Conservation (phyloP, 257 asterid species). For the Scutellaria baicalensis region DNA sequence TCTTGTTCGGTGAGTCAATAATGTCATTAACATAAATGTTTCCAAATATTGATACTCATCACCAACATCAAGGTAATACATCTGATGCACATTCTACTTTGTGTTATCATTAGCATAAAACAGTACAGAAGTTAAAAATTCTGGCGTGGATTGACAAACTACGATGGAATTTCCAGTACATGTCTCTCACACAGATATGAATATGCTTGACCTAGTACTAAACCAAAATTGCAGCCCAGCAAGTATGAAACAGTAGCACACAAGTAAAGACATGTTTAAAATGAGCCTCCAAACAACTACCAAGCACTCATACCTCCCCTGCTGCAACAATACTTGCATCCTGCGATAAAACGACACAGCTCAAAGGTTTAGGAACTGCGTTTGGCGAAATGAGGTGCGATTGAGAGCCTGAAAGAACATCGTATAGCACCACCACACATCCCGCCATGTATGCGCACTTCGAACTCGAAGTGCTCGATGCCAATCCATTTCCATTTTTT, state of each 20-base stretch:
- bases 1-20: slow-evolving; percentile 1
- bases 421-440: slow-evolving; percentile 63
- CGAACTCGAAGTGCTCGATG: slow-evolving; percentile 50
- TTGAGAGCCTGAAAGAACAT: slow-evolving; percentile 41
- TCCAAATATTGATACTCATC: neutral
- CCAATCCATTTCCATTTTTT: slow-evolving; percentile 49
- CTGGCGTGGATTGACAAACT: neutral
- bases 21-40: no score
- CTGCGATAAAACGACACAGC: slow-evolving; percentile 51
- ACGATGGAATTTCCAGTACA: no score
- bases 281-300: neutral
- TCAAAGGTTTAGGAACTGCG: slow-evolving; percentile 50
- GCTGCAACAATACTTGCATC: slow-evolving; percentile 51
- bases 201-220: no score
- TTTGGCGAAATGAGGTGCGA: slow-evolving; percentile 47
- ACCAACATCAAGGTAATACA: neutral
- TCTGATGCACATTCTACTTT: neutral
- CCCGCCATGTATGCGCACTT: slow-evolving; percentile 58
- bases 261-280: neutral
- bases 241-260: neutral
- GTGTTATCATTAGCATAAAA: neutral
- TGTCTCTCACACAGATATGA: no score
- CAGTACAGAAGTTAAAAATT: neutral
- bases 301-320: slow-evolving; percentile 47
- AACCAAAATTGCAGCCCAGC: neutral